Conservation (phyloP, 352 stramenopile species). For the Pelagophyceae sp. region DNA sequence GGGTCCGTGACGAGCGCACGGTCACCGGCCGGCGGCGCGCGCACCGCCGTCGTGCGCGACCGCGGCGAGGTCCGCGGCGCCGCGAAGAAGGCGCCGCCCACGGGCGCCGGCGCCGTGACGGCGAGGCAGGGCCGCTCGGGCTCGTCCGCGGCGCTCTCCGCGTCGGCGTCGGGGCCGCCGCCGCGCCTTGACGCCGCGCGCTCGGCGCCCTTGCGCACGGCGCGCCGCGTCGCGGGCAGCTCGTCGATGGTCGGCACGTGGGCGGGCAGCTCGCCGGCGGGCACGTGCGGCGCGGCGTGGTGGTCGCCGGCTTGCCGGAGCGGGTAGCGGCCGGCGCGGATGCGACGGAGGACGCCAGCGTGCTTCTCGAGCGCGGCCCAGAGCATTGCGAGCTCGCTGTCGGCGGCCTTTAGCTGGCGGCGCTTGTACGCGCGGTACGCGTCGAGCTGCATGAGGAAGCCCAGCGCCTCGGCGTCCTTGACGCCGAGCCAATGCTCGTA, state of each 20-base stretch:
- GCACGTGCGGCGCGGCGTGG: slow-evolving; percentile 8
- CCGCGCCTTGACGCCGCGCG: too few relatives aligned
- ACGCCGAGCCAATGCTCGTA: slow-evolving; percentile 34
- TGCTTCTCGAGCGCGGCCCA: slow-evolving; percentile 9
- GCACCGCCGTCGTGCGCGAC: not conserved
- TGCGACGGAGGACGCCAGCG: slow-evolving; percentile 3
- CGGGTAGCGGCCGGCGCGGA: slow-evolving; percentile 16
- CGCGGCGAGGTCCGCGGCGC: not conserved
- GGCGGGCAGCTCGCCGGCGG: not conserved
- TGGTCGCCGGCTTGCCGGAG: slow-evolving; percentile 10
- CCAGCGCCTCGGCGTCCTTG: slow-evolving; percentile 24
- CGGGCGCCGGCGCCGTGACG: not conserved
- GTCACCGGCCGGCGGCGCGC: not conserved
- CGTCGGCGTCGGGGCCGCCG: too few relatives aligned
- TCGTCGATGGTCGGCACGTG: not conserved
- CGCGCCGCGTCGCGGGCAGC: not conserved
- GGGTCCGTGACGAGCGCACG: not conserved
- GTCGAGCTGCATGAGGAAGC: slow-evolving; percentile 33
- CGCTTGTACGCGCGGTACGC: slow-evolving; percentile 27
- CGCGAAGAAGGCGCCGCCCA: not conserved
- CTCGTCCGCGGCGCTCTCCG: too few relatives aligned
- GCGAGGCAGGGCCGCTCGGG: too few relatives aligned
- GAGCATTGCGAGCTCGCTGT: slow-evolving; percentile 26
- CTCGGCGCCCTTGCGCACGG: too few relatives aligned
- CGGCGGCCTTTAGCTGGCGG: slow-evolving; percentile 2